Evolutionary conservation across 2,329 filamentous ascomycete genomes (phyloP).

Genomic region (Blumeria graminis): DNA sequence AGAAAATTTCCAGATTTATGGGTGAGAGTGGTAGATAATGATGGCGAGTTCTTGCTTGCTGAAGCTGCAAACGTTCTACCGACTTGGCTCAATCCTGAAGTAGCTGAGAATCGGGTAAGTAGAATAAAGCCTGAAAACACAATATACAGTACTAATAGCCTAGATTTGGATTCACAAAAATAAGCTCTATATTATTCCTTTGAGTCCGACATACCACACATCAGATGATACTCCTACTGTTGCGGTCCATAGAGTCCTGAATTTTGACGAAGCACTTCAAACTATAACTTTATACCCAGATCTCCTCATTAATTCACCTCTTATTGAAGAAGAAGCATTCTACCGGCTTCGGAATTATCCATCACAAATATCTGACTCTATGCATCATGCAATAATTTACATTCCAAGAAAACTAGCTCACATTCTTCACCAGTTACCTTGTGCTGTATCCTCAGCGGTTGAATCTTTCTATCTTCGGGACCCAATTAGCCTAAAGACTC

Average conservation of each 20-base stretch:
- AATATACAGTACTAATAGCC: background rate
- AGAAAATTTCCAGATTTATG: constrained; percentile 49
- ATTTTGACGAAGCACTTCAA: constrained; percentile 36
- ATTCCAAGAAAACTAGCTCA: constrained; percentile 66
- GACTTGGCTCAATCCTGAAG: constrained; percentile 75
- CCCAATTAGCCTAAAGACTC: constrained; percentile 44
- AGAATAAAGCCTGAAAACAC: background rate
- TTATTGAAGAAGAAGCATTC: constrained; percentile 74
- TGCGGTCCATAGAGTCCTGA: constrained; percentile 23
- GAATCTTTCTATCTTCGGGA: constrained; percentile 89
- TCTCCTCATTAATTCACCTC: constrained; percentile 42
- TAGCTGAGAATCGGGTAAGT: constrained; percentile 50
- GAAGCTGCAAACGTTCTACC: constrained; percentile 79
- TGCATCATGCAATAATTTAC: constrained; percentile 51
- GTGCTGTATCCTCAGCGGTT: constrained; percentile 56
- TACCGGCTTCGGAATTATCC: constrained; percentile 73
- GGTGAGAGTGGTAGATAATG: constrained; percentile 63
- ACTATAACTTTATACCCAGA: constrained; percentile 31
- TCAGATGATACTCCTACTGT: constrained; percentile 16
- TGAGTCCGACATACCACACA: constrained; percentile 18
- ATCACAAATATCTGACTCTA: constrained; percentile 41
- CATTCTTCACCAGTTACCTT: constrained; percentile 50
- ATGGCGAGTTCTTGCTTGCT: constrained; percentile 86
- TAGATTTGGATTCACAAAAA: constrained; percentile 68
- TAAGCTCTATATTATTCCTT: constrained; percentile 48